These are phyloP conservation scores for Solanum sitiens DNA, from an alignment of 257 asterid species.

Conservation along the genomic window DNA sequence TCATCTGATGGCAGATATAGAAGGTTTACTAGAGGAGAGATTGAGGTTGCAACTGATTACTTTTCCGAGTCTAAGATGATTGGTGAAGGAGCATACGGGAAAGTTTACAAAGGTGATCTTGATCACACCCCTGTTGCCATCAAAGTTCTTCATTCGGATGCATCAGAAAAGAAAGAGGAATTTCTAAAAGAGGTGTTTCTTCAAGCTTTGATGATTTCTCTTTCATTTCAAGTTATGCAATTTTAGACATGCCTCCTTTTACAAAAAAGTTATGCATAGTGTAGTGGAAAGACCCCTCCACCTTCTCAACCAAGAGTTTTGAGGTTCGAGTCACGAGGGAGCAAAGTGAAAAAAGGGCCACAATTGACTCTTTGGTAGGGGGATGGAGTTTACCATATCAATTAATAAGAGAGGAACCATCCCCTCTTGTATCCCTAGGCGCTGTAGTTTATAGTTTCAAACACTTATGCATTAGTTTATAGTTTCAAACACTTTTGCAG, in stretches of 20 bases:
- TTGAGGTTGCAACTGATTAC: conserved; percentile 47
- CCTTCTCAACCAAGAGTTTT: not conserved
- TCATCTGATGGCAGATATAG: conserved; percentile 61
- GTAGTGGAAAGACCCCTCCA: not conserved
- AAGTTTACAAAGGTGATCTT: conserved; percentile 70
- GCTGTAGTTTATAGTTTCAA: not conserved
- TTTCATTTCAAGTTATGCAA: not conserved
- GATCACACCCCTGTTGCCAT: conserved; percentile 75
- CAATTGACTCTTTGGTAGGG: not conserved
- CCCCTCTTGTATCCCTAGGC: not conserved
- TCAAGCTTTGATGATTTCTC: not conserved
- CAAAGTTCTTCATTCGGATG: conserved; percentile 55
- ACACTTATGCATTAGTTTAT: not conserved
- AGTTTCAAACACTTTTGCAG: not conserved
- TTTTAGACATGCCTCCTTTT: not conserved
- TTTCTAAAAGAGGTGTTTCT: conserved; percentile 70
- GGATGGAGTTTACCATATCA: not conserved
- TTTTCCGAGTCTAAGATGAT: conserved; percentile 48
- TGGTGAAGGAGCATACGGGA: conserved; percentile 87
- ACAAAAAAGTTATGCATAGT: not conserved
- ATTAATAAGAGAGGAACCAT: not conserved
- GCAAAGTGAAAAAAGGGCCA: not conserved
- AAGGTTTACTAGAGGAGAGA: conserved; percentile 58
- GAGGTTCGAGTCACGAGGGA: not conserved
- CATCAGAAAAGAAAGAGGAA: conserved; percentile 53